Base-by-base conservation (phyloP, 192 early-diverging fungal species). In the Coemansia sp. region DNA sequence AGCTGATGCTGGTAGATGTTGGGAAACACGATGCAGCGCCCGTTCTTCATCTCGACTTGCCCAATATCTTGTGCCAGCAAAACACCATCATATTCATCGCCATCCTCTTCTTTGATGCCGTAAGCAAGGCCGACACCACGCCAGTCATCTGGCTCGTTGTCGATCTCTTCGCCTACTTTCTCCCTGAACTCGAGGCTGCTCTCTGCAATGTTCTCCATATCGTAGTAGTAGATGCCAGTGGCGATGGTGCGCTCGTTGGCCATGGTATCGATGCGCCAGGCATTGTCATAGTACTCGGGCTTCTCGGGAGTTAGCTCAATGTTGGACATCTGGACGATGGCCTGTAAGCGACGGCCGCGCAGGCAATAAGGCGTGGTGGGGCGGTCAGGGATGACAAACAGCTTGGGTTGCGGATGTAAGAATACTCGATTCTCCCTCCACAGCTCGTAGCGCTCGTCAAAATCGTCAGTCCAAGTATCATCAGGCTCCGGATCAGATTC, bases 231-330 rank as follows among this genome's bases (percentile, higher is more conserved):
- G 40, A 94, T 84, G 9, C 90, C 92, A 0, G 89, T 88, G 2
- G 92, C 90, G 4, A 89, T 77, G 36, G 93, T 90, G 47, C 81
- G 72, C 70, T 94, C 92, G 67, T 88, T 85, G 9, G 76, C 73
- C 83, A 88, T 90, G 6, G 86, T 89, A 46, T 93, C 90, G 3
- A 91, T 71, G 39, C 90, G 89, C 92, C 91, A 94, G 11, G 49
- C 62, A 17, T 63, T 60, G 24, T 86, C 87, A 3, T 72, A 54
- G 59, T 82, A 89, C 3, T 41, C 60, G 1, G 89, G 84, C 12
- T 86, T 86, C 35, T 88, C 89, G 20, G 89, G 90, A 1, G 87
- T 85, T 54, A 94, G 64, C n/a, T 82, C 65, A 47, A 91, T 89
- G 71, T 82, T 88, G 40, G 89, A 87, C 68, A 91, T 79, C 70